Conservation (phyloP, 2,329 filamentous ascomycete genomes). For the Fusarium clavum region DNA sequence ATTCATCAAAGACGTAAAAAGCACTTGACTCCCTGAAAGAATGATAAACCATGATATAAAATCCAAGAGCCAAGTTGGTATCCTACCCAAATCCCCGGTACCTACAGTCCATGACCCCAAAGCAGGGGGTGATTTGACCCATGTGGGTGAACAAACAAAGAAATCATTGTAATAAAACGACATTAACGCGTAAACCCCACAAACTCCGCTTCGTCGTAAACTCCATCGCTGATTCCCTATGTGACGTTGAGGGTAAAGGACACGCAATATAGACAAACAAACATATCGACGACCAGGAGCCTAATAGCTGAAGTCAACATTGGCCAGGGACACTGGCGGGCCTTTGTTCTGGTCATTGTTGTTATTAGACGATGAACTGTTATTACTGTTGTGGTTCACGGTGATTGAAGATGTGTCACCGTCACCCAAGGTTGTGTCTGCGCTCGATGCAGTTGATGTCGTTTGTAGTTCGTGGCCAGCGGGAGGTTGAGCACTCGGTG, state of each 20-base stretch:
- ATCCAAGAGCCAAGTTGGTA: slow-evolving; percentile 35
- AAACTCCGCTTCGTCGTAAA: slow-evolving; percentile 47
- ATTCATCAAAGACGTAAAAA: slow-evolving; percentile 45
- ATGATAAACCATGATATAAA: slow-evolving; percentile 35
- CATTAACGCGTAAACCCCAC: slow-evolving; percentile 38
- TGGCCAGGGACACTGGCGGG: slow-evolving; percentile 67
- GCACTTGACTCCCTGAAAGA: slow-evolving; percentile 35
- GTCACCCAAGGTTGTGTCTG: slow-evolving; percentile 55
- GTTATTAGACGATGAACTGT: slow-evolving; percentile 48
- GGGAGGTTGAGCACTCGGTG: slow-evolving; percentile 65
- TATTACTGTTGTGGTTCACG: slow-evolving; percentile 50
- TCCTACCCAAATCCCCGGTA: slow-evolving; percentile 33
- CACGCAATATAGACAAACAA: slow-evolving; percentile 48
- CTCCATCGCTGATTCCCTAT: slow-evolving; percentile 52
- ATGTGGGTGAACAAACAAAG: slow-evolving; percentile 18
- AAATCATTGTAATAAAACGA: slow-evolving; percentile 24
- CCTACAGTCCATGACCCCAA: slow-evolving; percentile 34
- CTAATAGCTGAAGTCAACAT: slow-evolving; percentile 73
- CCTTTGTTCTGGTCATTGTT: slow-evolving; percentile 60
- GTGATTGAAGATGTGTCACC: slow-evolving; percentile 56
- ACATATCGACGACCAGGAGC: slow-evolving; percentile 28
- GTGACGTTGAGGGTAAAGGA: slow-evolving; percentile 44
- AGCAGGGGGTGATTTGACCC: slow-evolving; percentile 32
- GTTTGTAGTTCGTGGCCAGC: slow-evolving; percentile 63
- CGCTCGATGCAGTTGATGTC: slow-evolving; percentile 59